phyloP scores from a whole-genome alignment of 192 early-diverging fungal species.

The Rhizoclosmatium globosum region DNA sequence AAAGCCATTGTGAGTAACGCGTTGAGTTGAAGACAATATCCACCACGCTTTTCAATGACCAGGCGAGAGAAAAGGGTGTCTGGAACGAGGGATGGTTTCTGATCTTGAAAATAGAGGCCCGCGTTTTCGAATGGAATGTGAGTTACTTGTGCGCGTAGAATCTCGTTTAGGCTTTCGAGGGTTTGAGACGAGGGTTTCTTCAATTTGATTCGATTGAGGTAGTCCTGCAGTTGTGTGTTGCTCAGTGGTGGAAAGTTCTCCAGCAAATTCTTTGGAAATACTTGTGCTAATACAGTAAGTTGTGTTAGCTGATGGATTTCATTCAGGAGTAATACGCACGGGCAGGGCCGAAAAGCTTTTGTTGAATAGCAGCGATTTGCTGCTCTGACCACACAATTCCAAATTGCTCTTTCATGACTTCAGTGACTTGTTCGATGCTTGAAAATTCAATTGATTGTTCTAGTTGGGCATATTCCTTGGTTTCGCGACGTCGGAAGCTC shows the following conservation, averaged over 20 bases:
- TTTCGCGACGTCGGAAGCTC: neutral
- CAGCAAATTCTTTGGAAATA: neutral
- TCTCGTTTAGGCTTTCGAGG: too few relatives aligned
- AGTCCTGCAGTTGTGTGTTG: neutral
- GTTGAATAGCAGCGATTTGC: neutral
- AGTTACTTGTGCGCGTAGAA: neutral
- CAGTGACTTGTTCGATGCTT: neutral
- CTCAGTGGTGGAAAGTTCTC: neutral
- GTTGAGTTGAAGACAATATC: neutral
- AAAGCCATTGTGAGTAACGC: neutral
- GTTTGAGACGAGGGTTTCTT: too few relatives aligned
- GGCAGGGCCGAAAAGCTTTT: neutral
- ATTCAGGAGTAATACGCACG: neutral
- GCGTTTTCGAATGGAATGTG: slow-evolving; percentile 16
- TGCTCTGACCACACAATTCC: neutral
- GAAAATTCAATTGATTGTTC: neutral
- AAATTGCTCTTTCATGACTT: slow-evolving; percentile 18
- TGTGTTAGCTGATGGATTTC: too few relatives aligned
- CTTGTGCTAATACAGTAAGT: too few relatives aligned
- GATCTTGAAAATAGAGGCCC: neutral
- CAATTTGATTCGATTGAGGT: neutral
- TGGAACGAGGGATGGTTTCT: neutral
- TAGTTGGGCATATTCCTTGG: neutral
- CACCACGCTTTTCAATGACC: neutral
- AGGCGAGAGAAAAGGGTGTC: slow-evolving; percentile 2